Base-by-base conservation (phyloP, 768 basidiomycete species). In the Clavaria fumosa region DNA sequence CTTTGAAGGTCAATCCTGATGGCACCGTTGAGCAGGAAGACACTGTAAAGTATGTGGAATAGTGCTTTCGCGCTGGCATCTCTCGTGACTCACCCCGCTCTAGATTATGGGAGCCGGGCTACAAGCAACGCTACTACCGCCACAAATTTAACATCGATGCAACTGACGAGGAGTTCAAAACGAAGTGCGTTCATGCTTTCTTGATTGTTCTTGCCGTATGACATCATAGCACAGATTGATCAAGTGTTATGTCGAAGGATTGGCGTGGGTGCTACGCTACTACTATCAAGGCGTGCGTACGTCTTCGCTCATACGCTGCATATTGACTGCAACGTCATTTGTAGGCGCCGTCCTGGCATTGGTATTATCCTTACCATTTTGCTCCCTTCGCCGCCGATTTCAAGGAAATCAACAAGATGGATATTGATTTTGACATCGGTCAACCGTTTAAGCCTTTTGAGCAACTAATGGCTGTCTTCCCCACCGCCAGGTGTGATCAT, bases 291-390 rank as follows among this genome's bases (percentile, higher is more conserved):
- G 95, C 50, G 90, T 95, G 56, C 43, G 75, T n/a, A 58, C 17
- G 23, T 37, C 14, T 35, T 27, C 31, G 30, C 34, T 27, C n/a
- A 5, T 23, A 5, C 4, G 20, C 9, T 14, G 30, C 5, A 15
- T 14, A 23, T 23, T 7, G 15, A 7, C 14, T 30, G 37, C 5
- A 31, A 22, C 43, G 52, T 23, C 50, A 50, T 34, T 41, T 26
- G 31, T 42, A 81, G 86, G 75, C 84, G 5, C 83, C 85, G 3
- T 95, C 91, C 2, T 97, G 93, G 93, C 76, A 90, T 51, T 99
- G 95, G 95, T 99, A 81, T 60, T 97, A 96, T 55, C 95, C 95
- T 1, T 91, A 82, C 50, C 95, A 99, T 57, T 99, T 95, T 54
- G 88, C 95, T 9, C 95, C 95, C 1, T 99, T 99, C 54, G 95